phyloP scores from a whole-genome alignment of 2,329 filamentous ascomycete species.

The Pseudogymnoascus sp. region DNA sequence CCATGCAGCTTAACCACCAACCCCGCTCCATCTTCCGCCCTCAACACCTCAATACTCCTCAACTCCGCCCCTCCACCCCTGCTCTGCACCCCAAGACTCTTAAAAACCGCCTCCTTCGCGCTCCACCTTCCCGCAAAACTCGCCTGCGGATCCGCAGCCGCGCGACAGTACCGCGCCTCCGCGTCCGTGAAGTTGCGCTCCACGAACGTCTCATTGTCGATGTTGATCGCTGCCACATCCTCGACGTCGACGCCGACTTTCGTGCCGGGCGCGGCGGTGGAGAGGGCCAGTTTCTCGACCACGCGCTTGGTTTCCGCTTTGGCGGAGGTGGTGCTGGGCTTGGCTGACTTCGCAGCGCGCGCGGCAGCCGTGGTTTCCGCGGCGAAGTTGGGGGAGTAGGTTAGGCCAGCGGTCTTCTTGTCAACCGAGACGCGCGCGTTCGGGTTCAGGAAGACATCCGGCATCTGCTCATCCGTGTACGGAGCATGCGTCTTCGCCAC shows the following conservation, averaged over 20 bases:
- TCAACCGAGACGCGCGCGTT: slow-evolving; percentile 76
- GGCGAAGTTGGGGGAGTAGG: slow-evolving; percentile 61
- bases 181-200: slow-evolving; percentile 84
- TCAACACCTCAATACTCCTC: slow-evolving; percentile 92
- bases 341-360: slow-evolving; percentile 51
- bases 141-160: slow-evolving; percentile 70
- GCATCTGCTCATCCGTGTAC: slow-evolving; percentile 81
- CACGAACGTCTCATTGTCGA: slow-evolving; percentile 88
- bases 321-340: slow-evolving; percentile 41
- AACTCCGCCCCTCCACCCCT: slow-evolving; percentile 82
- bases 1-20: slow-evolving; percentile 83
- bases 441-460: slow-evolving; percentile 86
- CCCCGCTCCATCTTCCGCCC: slow-evolving; percentile 69
- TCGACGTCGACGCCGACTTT: slow-evolving; percentile 94
- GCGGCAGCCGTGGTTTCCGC: slow-evolving; percentile 31
- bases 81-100: slow-evolving; percentile 80
- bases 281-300: slow-evolving; percentile 67
- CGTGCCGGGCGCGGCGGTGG: slow-evolving; percentile 53
- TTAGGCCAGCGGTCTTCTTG: slow-evolving; percentile 76
- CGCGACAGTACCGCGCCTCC: slow-evolving; percentile 81
- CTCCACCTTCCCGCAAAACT: slow-evolving; percentile 95
- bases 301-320: slow-evolving; percentile 50
- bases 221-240: slow-evolving; percentile 77
- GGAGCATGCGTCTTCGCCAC: slow-evolving; percentile 89
- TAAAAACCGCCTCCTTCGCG: slow-evolving; percentile 98